These are phyloP conservation scores for Sporothrix phasma DNA, from an alignment of 2,329 filamentous ascomycete species.

Conservation along the genomic window DNA sequence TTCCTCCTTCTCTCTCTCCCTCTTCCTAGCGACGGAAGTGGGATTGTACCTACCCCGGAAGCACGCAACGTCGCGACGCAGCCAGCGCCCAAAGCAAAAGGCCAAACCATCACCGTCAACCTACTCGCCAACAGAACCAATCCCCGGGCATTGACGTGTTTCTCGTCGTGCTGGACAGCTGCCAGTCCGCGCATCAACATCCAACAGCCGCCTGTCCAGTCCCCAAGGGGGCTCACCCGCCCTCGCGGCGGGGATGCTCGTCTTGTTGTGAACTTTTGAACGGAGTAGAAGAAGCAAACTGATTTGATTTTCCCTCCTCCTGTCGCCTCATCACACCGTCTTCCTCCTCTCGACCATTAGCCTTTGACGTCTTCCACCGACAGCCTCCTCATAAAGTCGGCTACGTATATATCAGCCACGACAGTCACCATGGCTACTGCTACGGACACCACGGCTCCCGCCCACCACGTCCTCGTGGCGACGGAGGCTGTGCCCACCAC, in stretches of 20 bases:
- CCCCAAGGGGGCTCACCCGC: constrained; percentile 14
- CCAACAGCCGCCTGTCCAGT: constrained; percentile 8
- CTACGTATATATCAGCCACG: background rate
- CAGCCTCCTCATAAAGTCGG: background rate
- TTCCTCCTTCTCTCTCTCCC: background rate
- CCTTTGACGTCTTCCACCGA: background rate
- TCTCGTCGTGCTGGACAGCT: constrained; percentile 1
- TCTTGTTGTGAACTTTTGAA: constrained; percentile 2
- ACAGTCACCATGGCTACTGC: constrained; percentile 7
- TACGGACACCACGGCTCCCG: background rate
- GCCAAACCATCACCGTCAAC: too few species aligned
- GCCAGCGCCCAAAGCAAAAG: background rate
- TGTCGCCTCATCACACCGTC: background rate
- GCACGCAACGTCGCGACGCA: background rate
- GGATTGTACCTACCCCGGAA: background rate
- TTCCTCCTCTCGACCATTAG: background rate
- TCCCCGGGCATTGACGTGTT: background rate
- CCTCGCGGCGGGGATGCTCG: constrained; percentile 16
- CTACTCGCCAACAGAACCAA: background rate
- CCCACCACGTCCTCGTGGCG: background rate
- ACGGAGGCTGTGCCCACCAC: background rate
- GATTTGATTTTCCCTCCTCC: background rate
- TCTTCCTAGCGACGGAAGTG: background rate
- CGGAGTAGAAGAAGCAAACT: background rate
- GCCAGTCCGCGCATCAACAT: background rate